A percentile compares a stretch with the other conserved stretches of the same genome.
These are phyloP conservation scores for Buddleja alternifolia DNA, from an alignment of 257 asterid genomes.

Conservation along the genomic window DNA sequence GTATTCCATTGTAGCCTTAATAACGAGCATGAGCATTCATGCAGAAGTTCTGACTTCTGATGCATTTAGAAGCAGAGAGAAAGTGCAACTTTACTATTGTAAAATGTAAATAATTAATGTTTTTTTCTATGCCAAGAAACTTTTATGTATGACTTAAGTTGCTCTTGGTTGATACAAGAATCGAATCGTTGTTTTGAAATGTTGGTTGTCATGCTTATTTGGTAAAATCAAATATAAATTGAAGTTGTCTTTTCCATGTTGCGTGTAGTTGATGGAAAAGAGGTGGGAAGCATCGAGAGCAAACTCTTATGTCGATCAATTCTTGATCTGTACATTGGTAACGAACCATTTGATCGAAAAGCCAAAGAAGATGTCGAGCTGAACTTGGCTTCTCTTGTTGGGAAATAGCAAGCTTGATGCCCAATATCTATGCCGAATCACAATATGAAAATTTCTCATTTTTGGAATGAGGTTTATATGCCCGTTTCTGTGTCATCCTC, in stretches of 20 bases:
- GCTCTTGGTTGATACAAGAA: background rate
- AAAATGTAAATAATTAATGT: background rate
- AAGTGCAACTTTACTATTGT: too few species aligned
- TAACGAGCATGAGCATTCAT: background rate
- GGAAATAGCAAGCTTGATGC: slow-evolving; percentile 32
- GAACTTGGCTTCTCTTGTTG: slow-evolving; percentile 66
- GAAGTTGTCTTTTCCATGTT: background rate
- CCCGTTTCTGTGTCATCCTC: background rate
- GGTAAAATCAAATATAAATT: background rate
- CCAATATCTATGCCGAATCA: background rate
- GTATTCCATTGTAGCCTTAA: background rate
- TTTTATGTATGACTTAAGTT: background rate
- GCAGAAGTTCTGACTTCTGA: background rate
- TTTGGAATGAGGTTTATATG: slow-evolving; percentile 5
- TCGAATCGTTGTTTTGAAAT: background rate
- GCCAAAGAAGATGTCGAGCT: slow-evolving; percentile 79
- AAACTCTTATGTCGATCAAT: slow-evolving; percentile 72
- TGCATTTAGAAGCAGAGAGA: too few species aligned
- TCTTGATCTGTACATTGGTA: slow-evolving; percentile 83
- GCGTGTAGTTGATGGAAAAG: slow-evolving; percentile 79
- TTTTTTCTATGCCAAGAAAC: background rate
- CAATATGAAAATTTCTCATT: background rate
- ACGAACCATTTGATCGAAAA: slow-evolving; percentile 80
- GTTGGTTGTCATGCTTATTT: background rate
- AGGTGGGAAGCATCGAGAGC: slow-evolving; percentile 86